phyloP scores from a whole-genome alignment of 1,284 basidiomycete species.

The Heliocybe sulcata region DNA sequence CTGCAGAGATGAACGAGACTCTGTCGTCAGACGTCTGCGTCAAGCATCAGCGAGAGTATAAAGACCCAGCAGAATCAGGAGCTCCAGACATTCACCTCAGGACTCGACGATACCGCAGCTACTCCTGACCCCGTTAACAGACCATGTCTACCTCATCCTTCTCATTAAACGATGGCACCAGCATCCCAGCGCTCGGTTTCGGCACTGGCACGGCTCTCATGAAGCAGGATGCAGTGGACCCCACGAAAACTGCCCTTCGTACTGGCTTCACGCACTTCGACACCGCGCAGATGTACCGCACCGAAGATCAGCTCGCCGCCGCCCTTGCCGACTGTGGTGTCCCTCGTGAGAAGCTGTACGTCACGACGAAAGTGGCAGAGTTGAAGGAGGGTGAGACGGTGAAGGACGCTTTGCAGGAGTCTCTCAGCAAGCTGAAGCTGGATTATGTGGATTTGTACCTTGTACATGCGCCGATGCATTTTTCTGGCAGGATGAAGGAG shows the following conservation, averaged over 20 bases:
- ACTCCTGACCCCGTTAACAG: no score
- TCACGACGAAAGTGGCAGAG: conserved; percentile 25
- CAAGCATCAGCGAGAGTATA: no score
- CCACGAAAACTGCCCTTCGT: conserved; percentile 26
- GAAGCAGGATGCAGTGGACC: conserved; percentile 24
- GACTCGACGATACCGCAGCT: no score
- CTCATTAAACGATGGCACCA: not conserved
- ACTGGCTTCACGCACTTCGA: conserved; percentile 35
- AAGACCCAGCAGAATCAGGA: no score
- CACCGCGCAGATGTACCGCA: conserved; percentile 32
- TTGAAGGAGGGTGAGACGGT: conserved; percentile 1
- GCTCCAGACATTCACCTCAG: no score
- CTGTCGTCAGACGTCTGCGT: no score
- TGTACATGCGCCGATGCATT: conserved; percentile 3
- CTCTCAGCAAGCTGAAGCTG: conserved; percentile 27
- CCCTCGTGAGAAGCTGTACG: conserved; percentile 24
- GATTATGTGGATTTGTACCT: conserved; percentile 41
- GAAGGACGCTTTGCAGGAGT: conserved; percentile 14
- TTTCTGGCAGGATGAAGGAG: conserved; percentile 30
- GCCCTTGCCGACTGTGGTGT: conserved; percentile 19
- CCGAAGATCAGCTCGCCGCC: conserved; percentile 27
- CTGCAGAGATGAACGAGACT: no score
- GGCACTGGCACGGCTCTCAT: conserved; percentile 29
- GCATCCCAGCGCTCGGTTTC: conserved; percentile 30
- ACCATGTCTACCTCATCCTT: conserved; percentile 1